Evolutionary conservation across 805 yeast genomes (phyloP).

Genomic region (Zygotorulaspora florentina): DNA sequence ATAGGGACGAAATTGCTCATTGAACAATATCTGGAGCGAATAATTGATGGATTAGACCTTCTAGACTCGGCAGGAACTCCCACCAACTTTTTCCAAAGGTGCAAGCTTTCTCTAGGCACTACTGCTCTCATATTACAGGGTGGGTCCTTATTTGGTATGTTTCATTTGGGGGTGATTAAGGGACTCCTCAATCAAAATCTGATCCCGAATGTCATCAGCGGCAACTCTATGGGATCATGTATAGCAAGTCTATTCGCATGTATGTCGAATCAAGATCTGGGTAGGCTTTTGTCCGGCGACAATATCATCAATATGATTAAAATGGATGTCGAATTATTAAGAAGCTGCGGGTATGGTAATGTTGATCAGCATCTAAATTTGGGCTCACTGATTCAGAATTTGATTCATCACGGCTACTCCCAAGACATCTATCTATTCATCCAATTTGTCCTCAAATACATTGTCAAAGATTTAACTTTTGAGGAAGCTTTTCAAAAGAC

Average conservation of each 20-base stretch:
- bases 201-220: constrained; percentile 81
- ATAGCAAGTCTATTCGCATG: constrained; percentile 85
- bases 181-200: constrained; percentile 72
- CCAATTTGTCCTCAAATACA: constrained; percentile 62
- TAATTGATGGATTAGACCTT: constrained; percentile 67
- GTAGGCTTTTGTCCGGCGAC: constrained; percentile 40
- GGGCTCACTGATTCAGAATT: constrained; percentile 70
- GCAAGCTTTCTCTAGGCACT: constrained; percentile 80
- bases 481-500: constrained; percentile 86
- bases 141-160: constrained; percentile 89
- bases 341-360: constrained; percentile 42
- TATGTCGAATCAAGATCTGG: constrained; percentile 60
- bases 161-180: constrained; percentile 89
- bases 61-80: constrained; percentile 50
- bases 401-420: constrained; percentile 74
- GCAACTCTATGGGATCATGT: constrained; percentile 91
- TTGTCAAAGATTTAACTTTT: constrained; percentile 81
- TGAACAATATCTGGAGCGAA: constrained; percentile 62
- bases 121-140: constrained; percentile 92
- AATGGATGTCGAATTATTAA: constrained; percentile 55
- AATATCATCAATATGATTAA: constrained; percentile 42
- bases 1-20: constrained; percentile 86
- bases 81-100: constrained; percentile 75
- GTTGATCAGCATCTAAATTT: constrained; percentile 37
- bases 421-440: constrained; percentile 79